Conservation (phyloP, 495 filamentous ascomycete genomes). For the Aspergillus carlsbadensis region DNA sequence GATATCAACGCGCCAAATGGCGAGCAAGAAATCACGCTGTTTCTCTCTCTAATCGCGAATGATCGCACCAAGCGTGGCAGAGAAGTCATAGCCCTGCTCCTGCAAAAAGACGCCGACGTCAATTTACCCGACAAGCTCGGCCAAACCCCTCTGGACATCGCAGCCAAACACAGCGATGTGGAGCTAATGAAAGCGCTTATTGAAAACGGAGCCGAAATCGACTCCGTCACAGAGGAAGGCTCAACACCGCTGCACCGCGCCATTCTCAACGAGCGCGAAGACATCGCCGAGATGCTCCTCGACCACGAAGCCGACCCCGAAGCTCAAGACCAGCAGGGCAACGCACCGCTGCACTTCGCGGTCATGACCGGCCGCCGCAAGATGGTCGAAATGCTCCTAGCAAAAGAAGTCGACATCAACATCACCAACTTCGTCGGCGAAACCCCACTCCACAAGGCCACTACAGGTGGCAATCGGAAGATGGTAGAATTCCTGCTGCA, state of each 20-base stretch:
- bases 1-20: constrained; percentile 17
- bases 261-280: constrained; percentile 30
- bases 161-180: constrained; percentile 10
- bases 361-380: constrained; percentile 33
- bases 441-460: constrained; percentile 43
- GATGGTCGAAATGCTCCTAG: constrained; percentile 39
- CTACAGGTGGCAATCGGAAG: constrained; percentile 32
- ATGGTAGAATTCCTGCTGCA: constrained; percentile 40
- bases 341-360: constrained; percentile 39
- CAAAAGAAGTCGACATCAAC: constrained; percentile 42
- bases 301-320: constrained; percentile 27
- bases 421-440: constrained; percentile 28
- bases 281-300: constrained; percentile 32
- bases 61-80: constrained; percentile 20
- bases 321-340: constrained; percentile 22
- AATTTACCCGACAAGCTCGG: constrained; percentile 30
- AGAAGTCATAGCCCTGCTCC: constrained; percentile 24
- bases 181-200: constrained; percentile 11
- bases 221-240: constrained; percentile 21
- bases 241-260: constrained; percentile 35
- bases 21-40: constrained; percentile 18
- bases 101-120: constrained; percentile 39
- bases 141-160: constrained; percentile 39
- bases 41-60: constrained; percentile 20
- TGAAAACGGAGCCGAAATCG: constrained; percentile 4